Conservation (phyloP, 306 rosid species). For the Corylus heterophylla region DNA sequence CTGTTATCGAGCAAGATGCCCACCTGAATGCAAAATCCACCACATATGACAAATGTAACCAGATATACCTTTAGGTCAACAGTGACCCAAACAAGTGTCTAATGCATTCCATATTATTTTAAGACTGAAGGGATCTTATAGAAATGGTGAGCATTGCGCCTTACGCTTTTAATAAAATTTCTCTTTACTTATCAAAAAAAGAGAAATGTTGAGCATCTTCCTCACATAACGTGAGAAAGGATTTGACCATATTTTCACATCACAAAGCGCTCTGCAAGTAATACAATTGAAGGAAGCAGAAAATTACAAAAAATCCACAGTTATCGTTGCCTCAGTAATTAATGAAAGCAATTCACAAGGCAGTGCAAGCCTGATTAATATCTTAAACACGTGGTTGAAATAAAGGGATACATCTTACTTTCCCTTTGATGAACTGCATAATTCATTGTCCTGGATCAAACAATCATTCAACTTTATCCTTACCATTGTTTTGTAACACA, state of each 20-base stretch:
- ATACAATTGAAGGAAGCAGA: background rate
- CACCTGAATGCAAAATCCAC: constrained; percentile 1
- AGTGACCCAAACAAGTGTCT: background rate
- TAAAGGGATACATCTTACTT: background rate
- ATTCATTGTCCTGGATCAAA: background rate
- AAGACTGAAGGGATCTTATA: background rate
- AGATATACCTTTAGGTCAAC: background rate
- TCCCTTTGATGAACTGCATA: background rate
- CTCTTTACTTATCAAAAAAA: too few relatives aligned
- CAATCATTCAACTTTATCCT: background rate
- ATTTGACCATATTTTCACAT: background rate
- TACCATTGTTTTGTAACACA: background rate
- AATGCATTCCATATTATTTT: constrained; percentile 5
- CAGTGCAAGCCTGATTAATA: background rate
- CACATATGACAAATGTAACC: background rate
- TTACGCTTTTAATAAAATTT: too few relatives aligned
- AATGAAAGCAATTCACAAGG: background rate
- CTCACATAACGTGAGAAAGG: background rate
- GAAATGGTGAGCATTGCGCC: background rate
- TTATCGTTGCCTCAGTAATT: background rate
- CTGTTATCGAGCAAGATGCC: background rate
- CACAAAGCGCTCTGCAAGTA: background rate
- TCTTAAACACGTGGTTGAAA: background rate
- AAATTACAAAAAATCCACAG: background rate
- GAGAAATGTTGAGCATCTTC: background rate